These are phyloP conservation scores for Monosporozyma siamensis DNA, from an alignment of 805 yeast species.

Conservation along the genomic window DNA sequence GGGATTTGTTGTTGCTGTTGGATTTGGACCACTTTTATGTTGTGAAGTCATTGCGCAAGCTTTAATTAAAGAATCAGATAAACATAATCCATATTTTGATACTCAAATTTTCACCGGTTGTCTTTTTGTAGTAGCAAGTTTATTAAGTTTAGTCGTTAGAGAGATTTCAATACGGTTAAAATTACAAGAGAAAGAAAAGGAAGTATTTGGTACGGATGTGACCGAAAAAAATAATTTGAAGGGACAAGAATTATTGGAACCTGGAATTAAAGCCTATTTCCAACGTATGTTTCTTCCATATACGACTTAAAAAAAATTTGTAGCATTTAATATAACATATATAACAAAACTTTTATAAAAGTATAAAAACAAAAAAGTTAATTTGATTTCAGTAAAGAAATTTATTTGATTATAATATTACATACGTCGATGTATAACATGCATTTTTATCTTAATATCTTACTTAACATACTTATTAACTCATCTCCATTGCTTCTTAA, in stretches of 20 bases:
- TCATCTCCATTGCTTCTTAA: conserved; percentile 43
- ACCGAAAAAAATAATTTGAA: too few species aligned
- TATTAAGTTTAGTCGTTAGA: conserved; percentile 40
- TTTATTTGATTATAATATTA: neutral
- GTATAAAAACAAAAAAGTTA: too few species aligned
- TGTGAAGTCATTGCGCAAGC: conserved; percentile 50
- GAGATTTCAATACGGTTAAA: conserved; percentile 22
- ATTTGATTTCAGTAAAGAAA: too few species aligned
- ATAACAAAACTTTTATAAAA: too few species aligned
- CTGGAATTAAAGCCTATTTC: neutral
- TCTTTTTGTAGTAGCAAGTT: conserved; percentile 35
- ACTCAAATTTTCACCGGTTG: conserved; percentile 54
- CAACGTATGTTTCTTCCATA: neutral
- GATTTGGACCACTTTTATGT: conserved; percentile 30
- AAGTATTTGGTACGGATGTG: neutral
- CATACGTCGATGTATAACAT: neutral
- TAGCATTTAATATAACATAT: too few species aligned
- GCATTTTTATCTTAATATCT: conserved; percentile 17
- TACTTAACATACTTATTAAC: conserved; percentile 42
- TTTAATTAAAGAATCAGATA: conserved; percentile 26
- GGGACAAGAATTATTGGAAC: neutral
- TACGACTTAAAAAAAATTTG: neutral
- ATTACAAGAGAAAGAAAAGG: neutral
- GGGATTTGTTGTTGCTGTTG: conserved; percentile 28
- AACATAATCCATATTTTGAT: conserved; percentile 41